A percentile compares a stretch with the other conserved stretches of the same genome.
These are phyloP conservation scores for Suillus hirtellus DNA, from an alignment of 768 basidiomycete genomes.

Conservation along the genomic window DNA sequence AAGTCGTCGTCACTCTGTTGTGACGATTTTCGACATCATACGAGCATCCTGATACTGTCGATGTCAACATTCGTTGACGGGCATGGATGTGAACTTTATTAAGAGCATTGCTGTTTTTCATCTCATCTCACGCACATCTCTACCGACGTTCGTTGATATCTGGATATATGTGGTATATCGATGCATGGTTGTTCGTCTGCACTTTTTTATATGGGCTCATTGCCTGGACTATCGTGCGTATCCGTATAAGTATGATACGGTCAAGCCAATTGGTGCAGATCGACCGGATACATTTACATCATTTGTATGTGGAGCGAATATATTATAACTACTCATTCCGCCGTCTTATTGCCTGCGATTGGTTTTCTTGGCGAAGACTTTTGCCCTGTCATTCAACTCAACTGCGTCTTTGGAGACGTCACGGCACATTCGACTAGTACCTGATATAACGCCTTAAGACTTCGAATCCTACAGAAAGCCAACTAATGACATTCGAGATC, in stretches of 20 bases:
- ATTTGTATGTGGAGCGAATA: neutral
- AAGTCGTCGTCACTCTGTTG: neutral
- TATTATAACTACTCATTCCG: neutral
- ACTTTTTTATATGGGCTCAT: neutral
- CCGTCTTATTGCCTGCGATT: too few species aligned
- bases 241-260: neutral
- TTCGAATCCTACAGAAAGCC: too few species aligned
- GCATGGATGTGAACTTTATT: neutral
- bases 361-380: too few species aligned
- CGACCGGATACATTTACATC: constrained; percentile 1
- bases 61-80: constrained; percentile 2
- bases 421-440: too few species aligned
- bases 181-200: neutral
- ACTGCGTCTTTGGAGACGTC: too few species aligned
- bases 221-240: neutral
- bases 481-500: too few species aligned
- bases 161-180: constrained; percentile 1
- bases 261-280: neutral
- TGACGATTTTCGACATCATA: neutral
- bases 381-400: too few species aligned
- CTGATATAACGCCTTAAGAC: too few species aligned
- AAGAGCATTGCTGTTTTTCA: neutral
- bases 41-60: constrained; percentile 1
- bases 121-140: neutral
- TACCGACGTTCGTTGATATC: neutral